These are phyloP conservation scores for Erythrobasidium hasegawianum DNA, from an alignment of 1,284 basidiomycete species.

Conservation along the genomic window DNA sequence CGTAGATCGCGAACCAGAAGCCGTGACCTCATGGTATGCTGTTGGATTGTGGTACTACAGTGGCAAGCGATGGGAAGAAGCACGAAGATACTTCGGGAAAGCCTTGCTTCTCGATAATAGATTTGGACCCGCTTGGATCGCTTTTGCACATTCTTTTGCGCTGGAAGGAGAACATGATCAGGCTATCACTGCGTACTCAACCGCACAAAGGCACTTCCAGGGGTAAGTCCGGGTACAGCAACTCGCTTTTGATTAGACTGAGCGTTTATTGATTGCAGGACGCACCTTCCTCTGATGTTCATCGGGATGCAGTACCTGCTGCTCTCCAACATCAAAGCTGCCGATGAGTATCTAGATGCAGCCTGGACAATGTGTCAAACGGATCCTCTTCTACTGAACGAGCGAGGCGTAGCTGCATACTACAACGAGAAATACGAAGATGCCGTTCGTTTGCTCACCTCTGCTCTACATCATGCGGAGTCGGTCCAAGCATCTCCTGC, in stretches of 20 bases:
- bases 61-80: constrained; percentile 77
- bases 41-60: constrained; percentile 96
- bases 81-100: constrained; percentile 90
- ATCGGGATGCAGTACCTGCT: constrained; percentile 98
- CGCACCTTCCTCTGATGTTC: constrained; percentile 88
- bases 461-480: constrained; percentile 67
- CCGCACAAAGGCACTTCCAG: constrained; percentile 86
- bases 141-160: constrained; percentile 95
- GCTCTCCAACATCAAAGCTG: constrained; percentile 74
- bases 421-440: constrained; percentile 68
- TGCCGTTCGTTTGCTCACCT: constrained; percentile 67
- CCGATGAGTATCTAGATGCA: constrained; percentile 80
- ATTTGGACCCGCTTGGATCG: constrained; percentile 94
- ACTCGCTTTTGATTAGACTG: constrained; percentile 40
- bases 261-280: constrained; percentile 54
- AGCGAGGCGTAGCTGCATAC: constrained; percentile 87
- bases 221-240: constrained; percentile 58
- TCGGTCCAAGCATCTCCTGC: constrained; percentile 77
- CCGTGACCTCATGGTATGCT: constrained; percentile 93
- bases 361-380: constrained; percentile 72
- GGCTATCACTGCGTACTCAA: constrained; percentile 96
- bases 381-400: constrained; percentile 87
- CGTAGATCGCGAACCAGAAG: constrained; percentile 87
- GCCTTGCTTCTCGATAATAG: constrained; percentile 93
- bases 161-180: constrained; percentile 97